These are phyloP conservation scores for Diplotaxis tenuifolia DNA, from an alignment of 345 rosid genomes.

Conservation along the genomic window DNA sequence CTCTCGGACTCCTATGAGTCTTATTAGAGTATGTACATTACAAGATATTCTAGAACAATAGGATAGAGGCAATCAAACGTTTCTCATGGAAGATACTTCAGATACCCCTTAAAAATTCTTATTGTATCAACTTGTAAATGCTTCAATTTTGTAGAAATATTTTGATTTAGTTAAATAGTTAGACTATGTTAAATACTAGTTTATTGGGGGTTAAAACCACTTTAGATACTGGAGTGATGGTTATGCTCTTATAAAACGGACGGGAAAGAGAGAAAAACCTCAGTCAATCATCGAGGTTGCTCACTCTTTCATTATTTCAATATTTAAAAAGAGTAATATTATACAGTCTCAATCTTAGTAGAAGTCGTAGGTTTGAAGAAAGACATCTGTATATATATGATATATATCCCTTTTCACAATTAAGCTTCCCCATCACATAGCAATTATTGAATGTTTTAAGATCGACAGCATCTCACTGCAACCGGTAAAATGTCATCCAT, in stretches of 20 bases:
- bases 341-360: slow-evolving; percentile 15
- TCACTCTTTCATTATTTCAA: slow-evolving; percentile 9
- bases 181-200: too few relatives aligned
- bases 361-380: slow-evolving; percentile 25
- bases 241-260: not conserved
- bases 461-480: not conserved
- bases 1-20: slow-evolving; percentile 2
- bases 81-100: too few relatives aligned
- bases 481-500: slow-evolving; percentile 1
- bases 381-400: not conserved
- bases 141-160: too few relatives aligned
- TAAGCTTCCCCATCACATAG: slow-evolving; percentile 16
- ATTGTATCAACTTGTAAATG: too few relatives aligned
- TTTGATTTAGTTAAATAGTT: too few relatives aligned
- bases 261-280: not conserved
- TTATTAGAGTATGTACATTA: not conserved
- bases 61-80: too few relatives aligned
- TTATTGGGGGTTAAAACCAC: too few relatives aligned
- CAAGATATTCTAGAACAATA: too few relatives aligned
- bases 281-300: slow-evolving; percentile 14
- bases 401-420: slow-evolving; percentile 3
- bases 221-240: too few relatives aligned
- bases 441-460: slow-evolving; percentile 14
- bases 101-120: too few relatives aligned
- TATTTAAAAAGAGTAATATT: not conserved